Base-by-base conservation (phyloP, 805 yeast species). In the Candida fluviatilis region DNA sequence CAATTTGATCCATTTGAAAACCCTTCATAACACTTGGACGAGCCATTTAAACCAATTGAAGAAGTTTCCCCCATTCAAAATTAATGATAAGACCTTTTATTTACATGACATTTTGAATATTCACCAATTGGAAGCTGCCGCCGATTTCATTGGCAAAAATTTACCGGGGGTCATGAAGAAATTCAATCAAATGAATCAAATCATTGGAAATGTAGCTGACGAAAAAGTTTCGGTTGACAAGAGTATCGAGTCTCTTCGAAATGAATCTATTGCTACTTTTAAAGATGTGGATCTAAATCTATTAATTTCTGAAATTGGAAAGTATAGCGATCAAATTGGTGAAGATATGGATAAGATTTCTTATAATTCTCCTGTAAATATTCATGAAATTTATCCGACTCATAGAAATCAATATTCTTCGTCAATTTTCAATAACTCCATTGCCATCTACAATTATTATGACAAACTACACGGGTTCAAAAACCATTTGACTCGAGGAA, bases 181-280 rank as follows among this genome's bases (percentile, higher is more conserved):
- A 31, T 66, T 65, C 43, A 56, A 61, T n/a, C 40, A 43, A 2
- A 52, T 73, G 43, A 58, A 64, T 25, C 40, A 51, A 2, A 49
- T 49, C 1, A 57, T 79, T 1, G 68, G 64, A 21, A 39, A 38
- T 1, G 71, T 71, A 10, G 64, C 66, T 25, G 55, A 46, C 6
- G 65, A 66, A 4, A 65, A 67, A 34, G 38, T 61, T 2, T 40
- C 35, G 0, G 58, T 79, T 4, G 72, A 71, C 15, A 50, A 51
- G 24, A 62, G 60, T 10, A 68, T 76, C 24, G 77, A 74, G 39
- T 12, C 39, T 2, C 59, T 69, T 29, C 59, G 75, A 25, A 52
- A 62, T 10, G 70, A 69, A 19, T 66, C 75, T 1, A 51, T 54
- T 8, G 30, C 35, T 11, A 40, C 37, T 46, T 62, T 56, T 51